A percentile compares a stretch with the other conserved stretches of the same genome.
Evolutionary conservation across 495 filamentous ascomycete species (phyloP).

Genomic region (Clohesyomyces aquaticus): DNA sequence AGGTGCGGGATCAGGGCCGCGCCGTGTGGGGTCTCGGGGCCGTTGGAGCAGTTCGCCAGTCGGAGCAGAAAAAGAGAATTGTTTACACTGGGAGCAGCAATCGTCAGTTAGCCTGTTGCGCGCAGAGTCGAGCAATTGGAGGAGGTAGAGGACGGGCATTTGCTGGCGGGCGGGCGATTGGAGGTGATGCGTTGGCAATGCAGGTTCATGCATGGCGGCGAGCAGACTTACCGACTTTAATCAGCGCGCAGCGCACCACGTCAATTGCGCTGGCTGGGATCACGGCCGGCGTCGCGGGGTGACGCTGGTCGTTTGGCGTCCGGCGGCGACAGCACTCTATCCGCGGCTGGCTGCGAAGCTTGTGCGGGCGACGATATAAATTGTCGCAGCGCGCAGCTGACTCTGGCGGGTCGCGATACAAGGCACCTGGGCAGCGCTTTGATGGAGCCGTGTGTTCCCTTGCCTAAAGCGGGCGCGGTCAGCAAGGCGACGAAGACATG

Average conservation of each 20-base stretch:
- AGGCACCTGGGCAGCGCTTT: not conserved
- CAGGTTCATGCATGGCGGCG: conserved; percentile 40
- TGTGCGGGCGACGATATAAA: conserved; percentile 13
- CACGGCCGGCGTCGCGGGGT: conserved; percentile 23
- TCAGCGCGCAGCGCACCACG: conserved; percentile 39
- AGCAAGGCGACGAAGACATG: not conserved
- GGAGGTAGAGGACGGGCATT: conserved; percentile 39
- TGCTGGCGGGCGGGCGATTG: conserved; percentile 39
- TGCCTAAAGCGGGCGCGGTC: conserved; percentile 1
- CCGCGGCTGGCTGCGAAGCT: conserved; percentile 26
- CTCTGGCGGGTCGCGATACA: conserved; percentile 12
- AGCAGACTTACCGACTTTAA: conserved; percentile 43
- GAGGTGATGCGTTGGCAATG: conserved; percentile 46
- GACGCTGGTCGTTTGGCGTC: conserved; percentile 15
- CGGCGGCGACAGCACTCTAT: conserved; percentile 16
- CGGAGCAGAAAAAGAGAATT: conserved; percentile 14
- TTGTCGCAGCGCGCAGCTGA: conserved; percentile 22
- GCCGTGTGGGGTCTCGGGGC: conserved; percentile 36
- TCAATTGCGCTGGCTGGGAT: conserved; percentile 20
- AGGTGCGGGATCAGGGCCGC: conserved; percentile 31
- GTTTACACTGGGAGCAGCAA: conserved; percentile 25
- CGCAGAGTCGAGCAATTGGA: conserved; percentile 38
- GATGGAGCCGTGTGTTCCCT: conserved; percentile 23
- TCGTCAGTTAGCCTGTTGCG: conserved; percentile 37
- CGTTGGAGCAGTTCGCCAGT: conserved; percentile 35